Evolutionary conservation across 148 eudicot genomes (phyloP), one percentile per base, ranked within the genome.

Genomic region (Spergularia bocconei): DNA sequence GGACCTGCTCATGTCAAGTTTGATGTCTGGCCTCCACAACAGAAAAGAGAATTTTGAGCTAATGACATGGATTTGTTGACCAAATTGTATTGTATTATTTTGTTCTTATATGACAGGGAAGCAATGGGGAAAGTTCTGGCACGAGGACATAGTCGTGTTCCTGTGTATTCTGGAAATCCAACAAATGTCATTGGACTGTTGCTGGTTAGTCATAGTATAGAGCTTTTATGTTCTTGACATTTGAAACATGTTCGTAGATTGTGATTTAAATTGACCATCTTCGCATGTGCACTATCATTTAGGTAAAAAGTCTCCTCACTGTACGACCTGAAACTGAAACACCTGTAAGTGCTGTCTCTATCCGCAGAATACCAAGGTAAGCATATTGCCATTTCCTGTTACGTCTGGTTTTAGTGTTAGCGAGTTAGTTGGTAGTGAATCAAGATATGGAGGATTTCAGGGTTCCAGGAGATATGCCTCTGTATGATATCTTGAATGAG

Each of bases 311-410:
- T 78, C 97, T 93, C 78, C 98, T 93, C 64, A 91, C 98, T 11
- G 98, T 93, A 75, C 80, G 97, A 63, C 90, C 98, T 53, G 98
- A 93, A 85, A 93, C 95, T 25, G 98, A 93, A 83, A 93, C 97
- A 38, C 98, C 97, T 20, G 97, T 93, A 9, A 93, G 98, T 82
- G 92, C 98, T 58, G 93, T 93, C 76, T 93, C 98, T 20, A 93
- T 93, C 57, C 84, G 98, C 69, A 90, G 90, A 82, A 91, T 93
- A 69, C 98, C 98, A 67, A 83, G 98, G 98, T 93, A 12, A 70
- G 79, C 65, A 29, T 59, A 54, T 6, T 19, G 13, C 39, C 39
- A 66, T 19, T 52, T 67, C 20, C 68, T 12, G 2, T 54, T 19
- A 33, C 54, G 44, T 62, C 39, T 68, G 44, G 56, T 29, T 69